Evolutionary conservation across 1,284 basidiomycete species (phyloP), one percentile per base, ranked within the genome.

Genomic region (Amylostereum areolatum): DNA sequence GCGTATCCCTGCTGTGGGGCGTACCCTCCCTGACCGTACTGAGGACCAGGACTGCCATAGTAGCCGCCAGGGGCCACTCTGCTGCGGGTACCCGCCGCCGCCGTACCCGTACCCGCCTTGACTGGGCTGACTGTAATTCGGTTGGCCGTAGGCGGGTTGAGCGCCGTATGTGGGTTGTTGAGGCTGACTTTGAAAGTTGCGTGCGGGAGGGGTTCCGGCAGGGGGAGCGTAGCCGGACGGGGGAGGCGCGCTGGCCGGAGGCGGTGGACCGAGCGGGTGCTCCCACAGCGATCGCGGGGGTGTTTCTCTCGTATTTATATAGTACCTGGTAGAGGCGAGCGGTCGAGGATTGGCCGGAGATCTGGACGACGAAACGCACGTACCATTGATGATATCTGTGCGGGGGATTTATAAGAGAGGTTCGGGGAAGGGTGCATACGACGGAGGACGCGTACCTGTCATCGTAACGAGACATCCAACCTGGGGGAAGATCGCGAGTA

Each of bases 381-480:
- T 54, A 86, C 85, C 85, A 89, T 54, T 80, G 64, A 50, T 75
- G 77, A 60, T 88, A 87, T 52, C 85, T 88, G 61, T 29, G 27
- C 32, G 29, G 46, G 18, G 3, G 25, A 50, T 45, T 37, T 45
- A 43, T 55, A 56, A 37, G 39, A 53, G 47, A 27, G 50, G 52
- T 59, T 56, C 59, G 48, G 55, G 43, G 31, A 29, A 55, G 54
- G 49, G 36, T 53, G 24, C 27, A 32, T 3, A 8, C 35, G 43
- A 32, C 27, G 47, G 47, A 24, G 28, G 43, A 45, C 37, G 72
- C 81, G 47, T 60, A 89, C 85, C 81, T 82, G 48, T 63, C 52
- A 58, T 89, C 84, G 60, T 72, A 89, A 59, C 87, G 84, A 31
- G 75, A 65, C 28, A 80, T 71, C 84, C 85, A 89, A 27, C 87